Evolutionary conservation across 192 early-diverging fungal species (phyloP).

Genomic region (Backusella australiensis): DNA sequence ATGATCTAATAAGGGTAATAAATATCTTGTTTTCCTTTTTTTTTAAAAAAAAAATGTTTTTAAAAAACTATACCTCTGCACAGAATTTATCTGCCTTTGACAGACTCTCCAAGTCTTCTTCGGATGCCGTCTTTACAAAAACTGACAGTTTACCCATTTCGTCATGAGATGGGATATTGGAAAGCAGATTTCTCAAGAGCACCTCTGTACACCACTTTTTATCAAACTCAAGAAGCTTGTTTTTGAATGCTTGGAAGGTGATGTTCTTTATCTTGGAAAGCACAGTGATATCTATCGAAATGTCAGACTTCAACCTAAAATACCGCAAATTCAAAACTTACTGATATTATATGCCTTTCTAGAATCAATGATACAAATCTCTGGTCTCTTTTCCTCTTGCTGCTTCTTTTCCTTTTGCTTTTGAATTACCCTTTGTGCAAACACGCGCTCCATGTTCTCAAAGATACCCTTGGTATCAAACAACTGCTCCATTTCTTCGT

Average conservation of each 20-base stretch:
- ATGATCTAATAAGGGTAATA: slow-evolving; percentile 48
- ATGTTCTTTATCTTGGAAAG: slow-evolving; percentile 58
- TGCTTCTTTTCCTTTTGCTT: slow-evolving; percentile 28
- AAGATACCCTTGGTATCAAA: slow-evolving; percentile 28
- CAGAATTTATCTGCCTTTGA: slow-evolving; percentile 71
- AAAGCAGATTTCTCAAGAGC: slow-evolving; percentile 64
- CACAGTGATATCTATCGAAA: slow-evolving; percentile 29
- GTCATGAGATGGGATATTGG: slow-evolving; percentile 66
- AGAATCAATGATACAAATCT: slow-evolving; percentile 69
- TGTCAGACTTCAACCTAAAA: not conserved
- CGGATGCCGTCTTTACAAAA: slow-evolving; percentile 60
- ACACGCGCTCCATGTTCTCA: slow-evolving; percentile 17
- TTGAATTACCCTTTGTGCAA: slow-evolving; percentile 27
- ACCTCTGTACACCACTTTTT: slow-evolving; percentile 61
- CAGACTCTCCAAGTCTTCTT: slow-evolving; percentile 55
- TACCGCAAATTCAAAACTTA: slow-evolving; percentile 11
- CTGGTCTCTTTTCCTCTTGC: slow-evolving; percentile 50
- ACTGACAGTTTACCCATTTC: slow-evolving; percentile 71
- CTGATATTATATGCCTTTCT: slow-evolving; percentile 66
- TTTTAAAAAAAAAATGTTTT: no score
- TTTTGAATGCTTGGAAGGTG: slow-evolving; percentile 66
- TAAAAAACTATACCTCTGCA: slow-evolving; percentile 43
- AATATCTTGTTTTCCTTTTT: not conserved
- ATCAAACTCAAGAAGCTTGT: slow-evolving; percentile 65
- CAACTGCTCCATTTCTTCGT: slow-evolving; percentile 13